phyloP scores from a whole-genome alignment of 2,329 filamentous ascomycete species.

The Claviceps pazoutovae region DNA sequence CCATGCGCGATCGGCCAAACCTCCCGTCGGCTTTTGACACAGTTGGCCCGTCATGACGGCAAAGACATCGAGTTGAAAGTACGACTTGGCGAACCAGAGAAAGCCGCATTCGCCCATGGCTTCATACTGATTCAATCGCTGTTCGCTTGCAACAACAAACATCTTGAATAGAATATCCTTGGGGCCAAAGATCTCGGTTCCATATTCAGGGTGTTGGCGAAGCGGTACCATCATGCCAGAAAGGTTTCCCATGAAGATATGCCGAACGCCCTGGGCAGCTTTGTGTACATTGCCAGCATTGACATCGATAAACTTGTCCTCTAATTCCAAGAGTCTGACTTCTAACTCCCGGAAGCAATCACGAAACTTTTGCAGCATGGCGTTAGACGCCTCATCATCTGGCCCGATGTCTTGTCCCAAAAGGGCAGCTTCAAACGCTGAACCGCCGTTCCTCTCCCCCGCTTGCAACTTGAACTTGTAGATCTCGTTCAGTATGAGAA shows the following conservation, averaged over 20 bases:
- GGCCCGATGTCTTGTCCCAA: conserved; percentile 27
- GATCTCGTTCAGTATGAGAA: conserved; percentile 35
- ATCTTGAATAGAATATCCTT: conserved; percentile 44
- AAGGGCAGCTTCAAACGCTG: conserved; percentile 35
- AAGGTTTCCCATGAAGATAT: conserved; percentile 36
- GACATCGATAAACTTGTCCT: conserved; percentile 36
- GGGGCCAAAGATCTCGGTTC: conserved; percentile 32
- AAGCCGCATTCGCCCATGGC: conserved; percentile 32
- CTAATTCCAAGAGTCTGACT: conserved; percentile 27
- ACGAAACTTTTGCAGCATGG: conserved; percentile 22
- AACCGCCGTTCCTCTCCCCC: conserved; percentile 25
- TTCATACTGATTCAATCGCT: conserved; percentile 30
- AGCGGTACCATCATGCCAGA: conserved; percentile 32
- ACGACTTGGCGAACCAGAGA: conserved; percentile 38
- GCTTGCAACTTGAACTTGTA: conserved; percentile 34
- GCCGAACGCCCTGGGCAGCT: conserved; percentile 32
- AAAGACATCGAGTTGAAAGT: conserved; percentile 44
- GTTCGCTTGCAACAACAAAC: conserved; percentile 33
- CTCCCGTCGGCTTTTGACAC: conserved; percentile 32
- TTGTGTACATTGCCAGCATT: conserved; percentile 38
- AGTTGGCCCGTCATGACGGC: conserved; percentile 41
- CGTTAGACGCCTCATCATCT: conserved; percentile 11
- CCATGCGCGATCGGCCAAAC: conserved; percentile 41
- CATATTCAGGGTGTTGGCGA: conserved; percentile 33
- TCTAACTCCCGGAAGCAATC: conserved; percentile 28